Evolutionary conservation across 768 basidiomycete genomes (phyloP), one percentile per base, ranked within the genome.

Genomic region (Russula sp.): DNA sequence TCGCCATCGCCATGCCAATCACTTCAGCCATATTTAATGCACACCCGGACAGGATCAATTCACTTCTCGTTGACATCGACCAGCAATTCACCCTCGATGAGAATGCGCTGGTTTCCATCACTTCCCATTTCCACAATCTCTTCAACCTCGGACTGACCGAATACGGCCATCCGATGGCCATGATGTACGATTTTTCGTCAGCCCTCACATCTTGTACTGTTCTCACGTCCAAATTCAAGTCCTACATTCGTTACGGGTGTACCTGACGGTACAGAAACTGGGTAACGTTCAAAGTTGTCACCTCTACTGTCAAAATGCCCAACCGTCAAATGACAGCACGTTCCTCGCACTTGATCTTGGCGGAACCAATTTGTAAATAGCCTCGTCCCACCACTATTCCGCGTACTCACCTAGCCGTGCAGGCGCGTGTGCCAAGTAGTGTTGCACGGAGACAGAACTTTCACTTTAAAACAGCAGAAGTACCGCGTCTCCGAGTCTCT

Each of bases 261-360:
- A 31, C 97, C 97, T 50, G 82, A 97, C 74, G 97, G 97, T 51
- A 84, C 87, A 55, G 97, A 99, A 76, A 89, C 84, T 62, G 97
- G 97, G 93, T 94, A 70, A 83, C 73, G 16, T 31, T 55, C 60
- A 49, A 39, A 45, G 37, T 57, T 52, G 27, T 45, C 11, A 32
- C 44, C 53, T 18, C 16, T 14, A 5, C 7, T 18, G 16, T 18
- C 35, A n/a, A 13, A 20, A 20, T 0, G 14, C 8, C n/a, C 14
- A 14, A 35, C 13, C 20, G 31, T 55, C 48, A n/a, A 22, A 42
- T 48, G 34, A 42, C 69, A 97, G 94, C 50, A 96, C 94, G 6
- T 99, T 97, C 76, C 84, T 98, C 57, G 95, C 97, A 4, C 81
- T 98, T 20, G 96, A 99, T 78, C 83, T 99, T 20, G 97, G 97